These are phyloP conservation scores for Agrocybe pediades DNA, from an alignment of 768 basidiomycete genomes.

Conservation along the genomic window DNA sequence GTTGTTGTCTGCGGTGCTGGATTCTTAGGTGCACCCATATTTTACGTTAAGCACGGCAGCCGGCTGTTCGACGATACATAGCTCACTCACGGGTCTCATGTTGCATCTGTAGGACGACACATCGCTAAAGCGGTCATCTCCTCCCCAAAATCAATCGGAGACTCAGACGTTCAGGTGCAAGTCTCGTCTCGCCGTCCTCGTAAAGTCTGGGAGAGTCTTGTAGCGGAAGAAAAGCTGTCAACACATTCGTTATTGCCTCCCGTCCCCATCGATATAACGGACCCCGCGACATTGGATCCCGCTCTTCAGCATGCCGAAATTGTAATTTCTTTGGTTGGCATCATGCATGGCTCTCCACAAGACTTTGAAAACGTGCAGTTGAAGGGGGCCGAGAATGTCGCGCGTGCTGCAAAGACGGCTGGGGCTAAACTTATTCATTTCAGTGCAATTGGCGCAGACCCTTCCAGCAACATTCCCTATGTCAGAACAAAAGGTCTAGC, in stretches of 20 bases:
- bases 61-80: too few relatives aligned
- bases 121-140: conserved; percentile 56
- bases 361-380: conserved; percentile 65
- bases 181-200: conserved; percentile 62
- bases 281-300: conserved; percentile 41
- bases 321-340: conserved; percentile 70
- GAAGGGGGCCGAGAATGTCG: conserved; percentile 69
- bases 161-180: conserved; percentile 46
- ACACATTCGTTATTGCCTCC: conserved; percentile 41
- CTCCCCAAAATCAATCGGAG: conserved; percentile 11
- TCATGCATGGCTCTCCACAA: conserved; percentile 57
- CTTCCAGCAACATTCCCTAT: conserved; percentile 58
- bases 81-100: background rate
- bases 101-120: conserved; percentile 46
- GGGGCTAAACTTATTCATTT: conserved; percentile 67
- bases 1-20: conserved; percentile 57
- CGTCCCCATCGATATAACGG: conserved; percentile 55
- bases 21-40: conserved; percentile 63
- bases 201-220: conserved; percentile 35
- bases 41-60: too few relatives aligned
- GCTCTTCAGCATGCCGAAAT: conserved; percentile 58
- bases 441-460: conserved; percentile 76
- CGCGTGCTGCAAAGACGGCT: conserved; percentile 46
- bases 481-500: conserved; percentile 62
- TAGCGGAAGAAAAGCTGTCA: conserved; percentile 24